Evolutionary conservation across 257 asterid genomes (phyloP), one percentile per base, ranked within the genome.

Genomic region (Knoxia roxburghii): DNA sequence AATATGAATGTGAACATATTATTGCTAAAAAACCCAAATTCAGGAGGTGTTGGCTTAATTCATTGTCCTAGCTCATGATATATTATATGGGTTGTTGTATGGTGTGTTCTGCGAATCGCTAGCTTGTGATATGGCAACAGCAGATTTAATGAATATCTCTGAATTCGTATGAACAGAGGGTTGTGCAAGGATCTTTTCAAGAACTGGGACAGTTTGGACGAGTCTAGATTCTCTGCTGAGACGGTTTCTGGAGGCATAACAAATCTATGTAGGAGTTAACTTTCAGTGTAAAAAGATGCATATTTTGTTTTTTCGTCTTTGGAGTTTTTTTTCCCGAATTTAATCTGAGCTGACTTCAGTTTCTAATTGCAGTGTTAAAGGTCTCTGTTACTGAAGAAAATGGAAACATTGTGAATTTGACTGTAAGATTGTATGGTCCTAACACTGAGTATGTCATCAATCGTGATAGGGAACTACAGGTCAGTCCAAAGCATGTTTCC

Each of bases 191-290:
- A 90, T 80, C 78, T 93, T 56, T 93, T 86, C 86, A 76, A 83
- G 79, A 76, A 88, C 63, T 93, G 97, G 97, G 78, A 84, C 46
- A 72, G 73, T 68, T 73, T 90, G 85, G 86, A 90, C 54, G 95
- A 81, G 73, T 85, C 99, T 46, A 78, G 69, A 72, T 82, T 88
- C 81, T 84, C 96, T 70, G 84, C 86, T 46, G 94, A 88, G 69
- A 93, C 81, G 10, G 90, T 93, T 61, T 84, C 99, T n/a, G 99
- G 99, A 60, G 99, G 99, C 82, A 93, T 93, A 77, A 93, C 99
- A 67, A 93, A 93, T 81, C 78, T 85, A 45, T 76, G 97, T 92
- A 75, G 45, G 93, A 74, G 29, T 81, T 77, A 48, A 23, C 11
- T 68, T 59, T 68, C n/a, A 35, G 65, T 39, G 0, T 7, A 6